These are phyloP conservation scores for Aspergillus sp. DNA, from an alignment of 2,329 filamentous ascomycete species.

Conservation along the genomic window DNA sequence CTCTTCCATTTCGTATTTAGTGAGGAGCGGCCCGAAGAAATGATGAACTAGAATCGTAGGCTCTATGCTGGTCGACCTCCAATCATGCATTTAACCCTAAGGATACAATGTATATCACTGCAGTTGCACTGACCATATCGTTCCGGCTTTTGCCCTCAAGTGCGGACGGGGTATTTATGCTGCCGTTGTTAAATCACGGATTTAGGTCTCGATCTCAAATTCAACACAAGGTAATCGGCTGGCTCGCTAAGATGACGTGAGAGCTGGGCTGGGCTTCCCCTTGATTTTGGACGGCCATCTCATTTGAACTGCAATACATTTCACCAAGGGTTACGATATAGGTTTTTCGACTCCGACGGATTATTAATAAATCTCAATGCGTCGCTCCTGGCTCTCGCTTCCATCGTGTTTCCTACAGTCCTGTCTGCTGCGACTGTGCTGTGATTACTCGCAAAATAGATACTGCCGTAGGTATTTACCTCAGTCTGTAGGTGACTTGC, in stretches of 20 bases:
- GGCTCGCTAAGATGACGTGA: background rate
- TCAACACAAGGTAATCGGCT: background rate
- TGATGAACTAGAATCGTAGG: too few species aligned
- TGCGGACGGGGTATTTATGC: background rate
- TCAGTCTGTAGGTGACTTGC: background rate
- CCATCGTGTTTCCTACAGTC: background rate
- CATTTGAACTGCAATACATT: background rate
- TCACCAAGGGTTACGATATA: background rate
- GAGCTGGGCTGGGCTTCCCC: background rate
- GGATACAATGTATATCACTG: background rate
- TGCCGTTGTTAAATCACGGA: background rate
- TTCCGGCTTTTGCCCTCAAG: background rate
- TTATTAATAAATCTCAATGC: background rate
- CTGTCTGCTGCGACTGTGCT: background rate
- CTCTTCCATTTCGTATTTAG: too few species aligned
- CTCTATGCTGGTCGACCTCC: background rate
- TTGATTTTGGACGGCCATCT: background rate
- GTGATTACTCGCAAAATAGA: background rate
- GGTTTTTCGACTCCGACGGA: background rate
- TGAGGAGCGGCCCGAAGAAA: too few species aligned
- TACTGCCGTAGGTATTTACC: background rate
- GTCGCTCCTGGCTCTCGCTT: background rate
- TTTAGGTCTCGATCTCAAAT: background rate
- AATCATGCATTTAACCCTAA: background rate
- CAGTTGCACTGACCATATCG: background rate